phyloP scores from a whole-genome alignment of 495 filamentous ascomycete species.

The Aspergillus olivimuriae region DNA sequence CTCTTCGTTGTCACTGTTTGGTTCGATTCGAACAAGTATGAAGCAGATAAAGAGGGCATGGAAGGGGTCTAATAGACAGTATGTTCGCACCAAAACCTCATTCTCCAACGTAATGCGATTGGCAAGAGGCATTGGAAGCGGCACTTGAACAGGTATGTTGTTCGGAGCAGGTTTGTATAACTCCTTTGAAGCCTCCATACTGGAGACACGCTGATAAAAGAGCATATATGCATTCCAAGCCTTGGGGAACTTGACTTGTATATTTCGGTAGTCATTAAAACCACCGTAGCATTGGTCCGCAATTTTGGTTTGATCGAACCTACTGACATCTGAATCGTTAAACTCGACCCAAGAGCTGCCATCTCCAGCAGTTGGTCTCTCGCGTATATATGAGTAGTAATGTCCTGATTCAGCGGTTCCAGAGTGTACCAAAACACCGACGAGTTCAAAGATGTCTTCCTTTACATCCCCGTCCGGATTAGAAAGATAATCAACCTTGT shows the following conservation, averaged over 20 bases:
- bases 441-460: conserved; percentile 80
- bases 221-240: conserved; percentile 92
- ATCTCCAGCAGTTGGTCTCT: conserved; percentile 53
- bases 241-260: conserved; percentile 51
- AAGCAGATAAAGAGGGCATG: conserved; percentile 62
- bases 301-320: conserved; percentile 69
- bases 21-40: conserved; percentile 48
- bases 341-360: conserved; percentile 76
- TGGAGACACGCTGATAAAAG: conserved; percentile 83
- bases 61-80: conserved; percentile 71
- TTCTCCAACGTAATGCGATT: conserved; percentile 67
- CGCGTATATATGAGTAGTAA: conserved; percentile 92
- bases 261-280: conserved; percentile 40
- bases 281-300: conserved; percentile 78
- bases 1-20: no score
- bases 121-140: conserved; percentile 48
- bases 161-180: conserved; percentile 22
- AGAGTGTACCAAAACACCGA: conserved; percentile 86
- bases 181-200: conserved; percentile 38
- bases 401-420: conserved; percentile 93
- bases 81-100: conserved; percentile 62
- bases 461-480: conserved; percentile 46
- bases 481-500: conserved; percentile 80
- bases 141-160: conserved; percentile 47
- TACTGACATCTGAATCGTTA: conserved; percentile 77